phyloP scores from a whole-genome alignment of 1,139 yeast species.

The Sugiyamaella xylanicola region DNA sequence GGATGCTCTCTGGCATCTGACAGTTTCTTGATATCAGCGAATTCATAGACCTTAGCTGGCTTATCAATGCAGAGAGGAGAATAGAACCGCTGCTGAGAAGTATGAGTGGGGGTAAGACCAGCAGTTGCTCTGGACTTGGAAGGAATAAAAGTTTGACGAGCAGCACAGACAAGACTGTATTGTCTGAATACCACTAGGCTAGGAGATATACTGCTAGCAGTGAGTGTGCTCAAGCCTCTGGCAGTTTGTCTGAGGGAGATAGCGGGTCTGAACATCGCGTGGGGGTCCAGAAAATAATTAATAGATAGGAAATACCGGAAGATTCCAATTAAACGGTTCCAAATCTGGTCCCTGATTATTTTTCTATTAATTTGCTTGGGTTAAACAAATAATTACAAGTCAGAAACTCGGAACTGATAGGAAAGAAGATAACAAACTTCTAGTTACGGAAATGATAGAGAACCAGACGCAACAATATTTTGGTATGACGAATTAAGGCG shows the following conservation, averaged over 20 bases:
- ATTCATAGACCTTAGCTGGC: slow-evolving; percentile 57
- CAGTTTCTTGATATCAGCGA: slow-evolving; percentile 57
- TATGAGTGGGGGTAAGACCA: not conserved
- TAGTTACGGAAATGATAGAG: not conserved
- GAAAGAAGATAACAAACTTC: not conserved
- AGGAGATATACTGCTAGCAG: slow-evolving; percentile 1
- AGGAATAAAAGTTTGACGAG: not conserved
- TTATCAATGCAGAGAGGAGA: slow-evolving; percentile 39
- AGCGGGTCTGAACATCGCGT: slow-evolving; percentile 5
- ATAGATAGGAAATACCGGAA: too few relatives aligned
- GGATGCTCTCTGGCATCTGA: slow-evolving; percentile 47
- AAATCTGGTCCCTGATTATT: not conserved
- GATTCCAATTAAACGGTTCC: not conserved
- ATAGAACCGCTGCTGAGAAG: slow-evolving; percentile 29
- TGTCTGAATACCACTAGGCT: slow-evolving; percentile 11
- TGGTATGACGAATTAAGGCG: slow-evolving; percentile 12
- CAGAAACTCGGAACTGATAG: too few relatives aligned
- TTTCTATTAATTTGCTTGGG: too few relatives aligned
- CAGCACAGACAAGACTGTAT: not conserved
- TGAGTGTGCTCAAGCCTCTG: not conserved
- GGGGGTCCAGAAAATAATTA: slow-evolving; percentile 5
- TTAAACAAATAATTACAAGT: too few relatives aligned
- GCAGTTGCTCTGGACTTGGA: not conserved
- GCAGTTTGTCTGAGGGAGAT: not conserved
- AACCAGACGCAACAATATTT: slow-evolving; percentile 7